Percentiles rank a stretch among this genome's conserved stretches.
These are phyloP conservation scores for Stagonosporopsis vannaccii DNA, from an alignment of 2,329 filamentous ascomycete genomes.

Conservation along the genomic window DNA sequence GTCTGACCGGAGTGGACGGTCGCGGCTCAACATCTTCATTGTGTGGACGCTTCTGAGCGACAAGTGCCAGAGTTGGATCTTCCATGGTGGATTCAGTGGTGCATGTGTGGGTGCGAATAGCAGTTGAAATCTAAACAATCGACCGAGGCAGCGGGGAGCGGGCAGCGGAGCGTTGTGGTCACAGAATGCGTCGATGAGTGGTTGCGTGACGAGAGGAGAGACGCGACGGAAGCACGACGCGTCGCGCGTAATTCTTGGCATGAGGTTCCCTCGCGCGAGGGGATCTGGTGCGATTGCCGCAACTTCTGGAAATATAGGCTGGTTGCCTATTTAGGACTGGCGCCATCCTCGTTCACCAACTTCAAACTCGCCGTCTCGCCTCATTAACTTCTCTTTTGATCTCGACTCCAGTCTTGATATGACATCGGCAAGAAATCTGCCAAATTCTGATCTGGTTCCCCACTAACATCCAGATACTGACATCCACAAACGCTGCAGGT, in stretches of 20 bases:
- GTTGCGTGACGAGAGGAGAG: not conserved
- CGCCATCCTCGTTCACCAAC: slow-evolving; percentile 13
- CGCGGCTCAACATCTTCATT: slow-evolving; percentile 38
- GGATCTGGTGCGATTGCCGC: slow-evolving; percentile 20
- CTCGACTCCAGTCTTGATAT: not conserved
- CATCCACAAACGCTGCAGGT: not conserved
- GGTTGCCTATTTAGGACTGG: slow-evolving; percentile 28
- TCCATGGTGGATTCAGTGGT: slow-evolving; percentile 35
- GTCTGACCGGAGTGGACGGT: slow-evolving; percentile 39
- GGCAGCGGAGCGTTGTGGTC: not conserved
- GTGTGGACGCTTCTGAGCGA: slow-evolving; percentile 43
- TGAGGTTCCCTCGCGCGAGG: slow-evolving; percentile 5
- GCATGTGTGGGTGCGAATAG: not conserved
- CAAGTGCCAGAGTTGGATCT: slow-evolving; percentile 29
- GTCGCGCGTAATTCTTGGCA: slow-evolving; percentile 34
- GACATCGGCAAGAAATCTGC: too few species aligned
- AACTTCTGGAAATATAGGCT: slow-evolving; percentile 19
- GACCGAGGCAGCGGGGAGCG: not conserved
- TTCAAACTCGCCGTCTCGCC: not conserved
- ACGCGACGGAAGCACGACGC: slow-evolving; percentile 26
- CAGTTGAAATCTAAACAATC: not conserved
- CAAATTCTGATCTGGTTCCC: not conserved
- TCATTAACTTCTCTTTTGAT: not conserved
- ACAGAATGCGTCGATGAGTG: slow-evolving; percentile 1
- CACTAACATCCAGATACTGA: not conserved